Percentiles rank a stretch among this genome's conserved stretches.
phyloP scores from a whole-genome alignment of 192 early-diverging fungal genomes.

The Backusella tuberculispora region DNA sequence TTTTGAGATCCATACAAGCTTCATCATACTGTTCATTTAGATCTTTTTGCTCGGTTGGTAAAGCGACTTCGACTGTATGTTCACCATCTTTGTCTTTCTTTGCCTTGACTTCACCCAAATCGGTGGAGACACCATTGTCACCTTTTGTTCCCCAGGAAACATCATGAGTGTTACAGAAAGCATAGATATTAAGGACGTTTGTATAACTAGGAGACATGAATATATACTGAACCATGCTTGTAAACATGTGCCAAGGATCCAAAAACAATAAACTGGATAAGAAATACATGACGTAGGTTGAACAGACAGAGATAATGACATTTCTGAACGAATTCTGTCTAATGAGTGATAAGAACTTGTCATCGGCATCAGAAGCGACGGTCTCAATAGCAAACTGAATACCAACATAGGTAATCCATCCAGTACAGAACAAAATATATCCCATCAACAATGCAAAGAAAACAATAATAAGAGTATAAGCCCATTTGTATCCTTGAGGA shows the following conservation, averaged over 20 bases:
- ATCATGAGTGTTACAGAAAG: conserved; percentile 86
- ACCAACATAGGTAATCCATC: conserved; percentile 37
- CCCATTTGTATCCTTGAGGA: conserved; percentile 85
- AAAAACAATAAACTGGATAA: conserved; percentile 63
- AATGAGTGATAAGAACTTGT: conserved; percentile 41
- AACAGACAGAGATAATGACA: conserved; percentile 57
- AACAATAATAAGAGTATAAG: conserved; percentile 76
- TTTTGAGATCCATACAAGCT: conserved; percentile 63
- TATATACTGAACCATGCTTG: conserved; percentile 69
- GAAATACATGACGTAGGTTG: conserved; percentile 74
- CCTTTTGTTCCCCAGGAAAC: conserved; percentile 89
- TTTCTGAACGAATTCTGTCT: conserved; percentile 53
- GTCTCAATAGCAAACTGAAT: conserved; percentile 21
- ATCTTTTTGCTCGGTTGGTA: conserved; percentile 70
- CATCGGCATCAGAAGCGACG: conserved; percentile 22
- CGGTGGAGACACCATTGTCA: conserved; percentile 59
- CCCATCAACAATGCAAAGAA: conserved; percentile 57
- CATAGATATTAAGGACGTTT: conserved; percentile 83
- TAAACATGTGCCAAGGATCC: conserved; percentile 84
- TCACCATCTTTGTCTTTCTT: conserved; percentile 51
- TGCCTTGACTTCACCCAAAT: conserved; percentile 55
- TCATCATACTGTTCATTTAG: conserved; percentile 86
- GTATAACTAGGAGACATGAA: conserved; percentile 78
- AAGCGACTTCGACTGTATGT: conserved; percentile 52
- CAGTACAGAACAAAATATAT: conserved; percentile 42